Conservation (phyloP, 2,329 filamentous ascomycete genomes). For the Elsinoe necatrix region DNA sequence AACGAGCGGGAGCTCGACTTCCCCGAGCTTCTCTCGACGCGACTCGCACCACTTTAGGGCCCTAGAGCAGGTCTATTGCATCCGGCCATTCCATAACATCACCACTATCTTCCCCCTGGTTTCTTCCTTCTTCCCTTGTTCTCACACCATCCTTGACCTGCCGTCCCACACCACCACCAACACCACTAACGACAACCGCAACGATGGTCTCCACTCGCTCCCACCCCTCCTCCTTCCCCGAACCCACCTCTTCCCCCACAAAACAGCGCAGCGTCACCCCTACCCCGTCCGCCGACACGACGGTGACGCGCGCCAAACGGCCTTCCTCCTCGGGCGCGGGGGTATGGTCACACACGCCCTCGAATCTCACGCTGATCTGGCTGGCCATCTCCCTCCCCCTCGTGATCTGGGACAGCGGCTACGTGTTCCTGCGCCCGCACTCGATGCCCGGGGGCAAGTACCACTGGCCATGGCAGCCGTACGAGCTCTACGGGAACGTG, state of each 20-base stretch:
- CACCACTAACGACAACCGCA: too few species aligned
- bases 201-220: conserved; percentile 50
- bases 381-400: conserved; percentile 65
- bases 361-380: conserved; percentile 58
- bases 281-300: conserved; percentile 14
- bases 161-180: neutral
- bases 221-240: conserved; percentile 44
- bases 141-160: neutral
- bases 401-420: conserved; percentile 71
- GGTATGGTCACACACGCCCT: conserved; percentile 53
- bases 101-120: neutral
- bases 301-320: neutral
- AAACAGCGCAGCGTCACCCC: conserved; percentile 16
- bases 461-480: conserved; percentile 67
- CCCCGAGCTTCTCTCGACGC: neutral
- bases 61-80: neutral
- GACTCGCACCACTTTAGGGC: neutral
- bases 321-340: neutral
- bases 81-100: conserved; percentile 7
- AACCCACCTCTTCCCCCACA: conserved; percentile 23
- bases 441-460: conserved; percentile 70
- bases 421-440: conserved; percentile 70
- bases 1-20: conserved; percentile 4
- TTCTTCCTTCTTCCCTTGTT: neutral
- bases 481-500: conserved; percentile 69